Evolutionary conservation across 2,329 filamentous ascomycete species (phyloP).

Genomic region (Xylariaceae sp.): DNA sequence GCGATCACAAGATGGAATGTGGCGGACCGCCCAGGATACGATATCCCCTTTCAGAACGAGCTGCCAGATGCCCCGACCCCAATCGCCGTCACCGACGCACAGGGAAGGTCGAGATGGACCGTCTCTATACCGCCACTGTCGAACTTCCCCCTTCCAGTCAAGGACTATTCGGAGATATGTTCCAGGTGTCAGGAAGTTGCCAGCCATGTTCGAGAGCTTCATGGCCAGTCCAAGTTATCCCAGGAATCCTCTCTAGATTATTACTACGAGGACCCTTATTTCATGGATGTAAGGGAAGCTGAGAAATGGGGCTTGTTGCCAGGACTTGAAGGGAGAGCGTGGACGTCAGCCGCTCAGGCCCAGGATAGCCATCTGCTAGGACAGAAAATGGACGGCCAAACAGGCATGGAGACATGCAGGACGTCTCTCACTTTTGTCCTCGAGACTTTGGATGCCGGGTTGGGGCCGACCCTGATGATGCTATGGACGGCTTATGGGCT

Average conservation of each 20-base stretch:
- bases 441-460: conserved; percentile 67
- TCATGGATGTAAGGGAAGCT: conserved; percentile 70
- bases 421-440: conserved; percentile 72
- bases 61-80: conserved; percentile 70
- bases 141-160: conserved; percentile 60
- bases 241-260: conserved; percentile 46
- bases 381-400: conserved; percentile 37
- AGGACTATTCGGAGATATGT: conserved; percentile 66
- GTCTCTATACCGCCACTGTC: conserved; percentile 66
- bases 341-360: conserved; percentile 32
- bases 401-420: conserved; percentile 55
- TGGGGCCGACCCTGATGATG: conserved; percentile 71
- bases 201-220: conserved; percentile 48
- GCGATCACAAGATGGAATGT: conserved; percentile 36
- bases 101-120: conserved; percentile 68
- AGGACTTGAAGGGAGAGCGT: conserved; percentile 33
- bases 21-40: conserved; percentile 45
- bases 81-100: conserved; percentile 60
- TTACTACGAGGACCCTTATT: conserved; percentile 60
- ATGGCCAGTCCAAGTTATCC: conserved; percentile 36
- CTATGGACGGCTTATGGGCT: conserved; percentile 82
- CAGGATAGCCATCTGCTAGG: conserved; percentile 40
- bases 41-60: conserved; percentile 60
- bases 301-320: conserved; percentile 59
- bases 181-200: conserved; percentile 61